Conservation (phyloP, 768 basidiomycete species). For the Lactifluus volemus region DNA sequence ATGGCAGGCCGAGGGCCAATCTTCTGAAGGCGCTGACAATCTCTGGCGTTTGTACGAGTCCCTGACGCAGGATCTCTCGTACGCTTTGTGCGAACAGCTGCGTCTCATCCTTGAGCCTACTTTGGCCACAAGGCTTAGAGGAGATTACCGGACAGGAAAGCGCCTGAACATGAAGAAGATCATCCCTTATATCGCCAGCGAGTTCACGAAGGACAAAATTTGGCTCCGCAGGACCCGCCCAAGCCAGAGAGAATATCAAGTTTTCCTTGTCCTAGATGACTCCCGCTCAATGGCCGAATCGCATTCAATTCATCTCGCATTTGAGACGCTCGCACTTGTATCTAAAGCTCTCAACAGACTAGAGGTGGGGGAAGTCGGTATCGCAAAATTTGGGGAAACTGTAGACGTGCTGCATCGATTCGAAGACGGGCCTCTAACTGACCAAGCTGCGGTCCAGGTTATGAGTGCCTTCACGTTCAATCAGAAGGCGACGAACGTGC, state of each 20-base stretch:
- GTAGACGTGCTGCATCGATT: conserved; percentile 89
- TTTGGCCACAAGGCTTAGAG: conserved; percentile 84
- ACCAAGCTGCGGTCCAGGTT: conserved; percentile 71
- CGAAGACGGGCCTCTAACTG: conserved; percentile 69
- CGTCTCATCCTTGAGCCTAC: conserved; percentile 96
- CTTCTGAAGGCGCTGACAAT: conserved; percentile 48
- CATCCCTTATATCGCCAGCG: conserved; percentile 94
- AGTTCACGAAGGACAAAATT: conserved; percentile 99
- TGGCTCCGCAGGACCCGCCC: conserved; percentile 95
- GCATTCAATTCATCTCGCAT: conserved; percentile 87
- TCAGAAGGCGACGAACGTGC: conserved; percentile 83
- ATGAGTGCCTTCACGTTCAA: conserved; percentile 83
- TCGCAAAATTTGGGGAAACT: conserved; percentile 82
- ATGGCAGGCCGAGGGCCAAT: conserved; percentile 56
- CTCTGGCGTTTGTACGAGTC: conserved; percentile 93
- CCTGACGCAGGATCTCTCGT: conserved; percentile 85
- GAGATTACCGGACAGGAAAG: conserved; percentile 97
- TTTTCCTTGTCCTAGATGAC: conserved; percentile 91
- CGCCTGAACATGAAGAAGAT: conserved; percentile 98
- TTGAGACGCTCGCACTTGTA: conserved; percentile 87
- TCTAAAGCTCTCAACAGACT: conserved; percentile 84
- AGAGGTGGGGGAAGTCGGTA: conserved; percentile 90
- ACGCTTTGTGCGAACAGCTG: conserved; percentile 89
- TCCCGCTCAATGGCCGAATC: conserved; percentile 95
- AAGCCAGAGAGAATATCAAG: conserved; percentile 90